Conservation (phyloP, 2,329 filamentous ascomycete genomes). For the Monosporascus sp. region DNA sequence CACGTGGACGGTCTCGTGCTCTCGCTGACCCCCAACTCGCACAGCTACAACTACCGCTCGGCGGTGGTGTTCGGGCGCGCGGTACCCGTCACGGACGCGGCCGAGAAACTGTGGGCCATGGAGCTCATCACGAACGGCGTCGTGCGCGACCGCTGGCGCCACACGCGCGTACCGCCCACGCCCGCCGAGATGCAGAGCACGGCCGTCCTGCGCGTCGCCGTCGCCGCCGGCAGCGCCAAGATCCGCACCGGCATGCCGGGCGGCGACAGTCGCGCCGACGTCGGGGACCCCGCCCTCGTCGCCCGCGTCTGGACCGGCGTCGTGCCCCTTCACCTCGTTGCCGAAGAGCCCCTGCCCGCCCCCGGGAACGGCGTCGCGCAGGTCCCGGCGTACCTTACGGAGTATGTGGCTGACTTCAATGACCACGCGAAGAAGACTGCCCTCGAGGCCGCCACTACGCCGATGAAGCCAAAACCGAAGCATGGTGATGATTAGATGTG, state of each 20-base stretch:
- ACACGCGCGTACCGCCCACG: slow-evolving; percentile 65
- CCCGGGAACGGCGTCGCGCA: slow-evolving; percentile 51
- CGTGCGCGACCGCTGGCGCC: slow-evolving; percentile 61
- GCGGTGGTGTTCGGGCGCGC: slow-evolving; percentile 74
- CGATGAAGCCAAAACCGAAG: slow-evolving; percentile 15
- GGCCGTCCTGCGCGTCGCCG: slow-evolving; percentile 61
- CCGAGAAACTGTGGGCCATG: slow-evolving; percentile 76
- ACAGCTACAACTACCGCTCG: slow-evolving; percentile 84
- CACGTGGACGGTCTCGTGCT: slow-evolving; percentile 77
- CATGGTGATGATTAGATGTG: neutral
- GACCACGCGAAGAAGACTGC: slow-evolving; percentile 10
- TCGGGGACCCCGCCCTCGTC: slow-evolving; percentile 36
- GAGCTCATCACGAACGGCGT: slow-evolving; percentile 70
- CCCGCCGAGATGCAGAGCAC: slow-evolving; percentile 71
- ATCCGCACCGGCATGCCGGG: slow-evolving; percentile 58
- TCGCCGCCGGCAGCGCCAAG: slow-evolving; percentile 72
- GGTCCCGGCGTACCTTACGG: slow-evolving; percentile 56
- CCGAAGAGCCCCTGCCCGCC: slow-evolving; percentile 59
- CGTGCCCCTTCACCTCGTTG: slow-evolving; percentile 55
- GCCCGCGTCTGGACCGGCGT: slow-evolving; percentile 50
- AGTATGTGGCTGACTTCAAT: slow-evolving; percentile 36
- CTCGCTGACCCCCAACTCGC: slow-evolving; percentile 70
- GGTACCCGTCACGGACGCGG: slow-evolving; percentile 55
- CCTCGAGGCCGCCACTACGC: slow-evolving; percentile 16
- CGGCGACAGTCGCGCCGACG: slow-evolving; percentile 43